Evolutionary conservation across 1,284 basidiomycete species (phyloP).

Genomic region (Earliella scabrosa): DNA sequence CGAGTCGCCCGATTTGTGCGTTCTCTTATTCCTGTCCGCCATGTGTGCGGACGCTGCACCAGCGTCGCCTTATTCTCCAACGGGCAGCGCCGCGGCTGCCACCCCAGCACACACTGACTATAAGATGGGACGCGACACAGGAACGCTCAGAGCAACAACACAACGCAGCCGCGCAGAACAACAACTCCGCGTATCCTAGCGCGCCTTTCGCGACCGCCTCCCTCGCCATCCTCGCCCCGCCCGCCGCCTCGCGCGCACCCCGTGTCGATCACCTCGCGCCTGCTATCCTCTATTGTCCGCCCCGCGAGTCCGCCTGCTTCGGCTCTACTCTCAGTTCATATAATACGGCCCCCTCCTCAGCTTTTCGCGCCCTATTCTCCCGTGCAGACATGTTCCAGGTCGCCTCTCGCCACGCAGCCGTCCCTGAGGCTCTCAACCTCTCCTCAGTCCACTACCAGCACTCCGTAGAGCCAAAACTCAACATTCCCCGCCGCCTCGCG

Average conservation of each 20-base stretch:
- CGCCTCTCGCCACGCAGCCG: conserved; percentile 33
- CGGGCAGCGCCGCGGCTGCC: conserved; percentile 14
- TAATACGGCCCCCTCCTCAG: conserved; percentile 6
- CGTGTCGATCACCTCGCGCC: conserved; percentile 26
- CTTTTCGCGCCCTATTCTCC: background rate
- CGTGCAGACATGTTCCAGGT: conserved; percentile 35
- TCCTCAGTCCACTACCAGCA: conserved; percentile 27
- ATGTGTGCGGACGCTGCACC: conserved; percentile 14
- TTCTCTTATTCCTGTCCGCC: conserved; percentile 36
- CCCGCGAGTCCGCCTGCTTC: conserved; percentile 16
- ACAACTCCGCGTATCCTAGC: conserved; percentile 7
- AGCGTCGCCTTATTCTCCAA: conserved; percentile 30
- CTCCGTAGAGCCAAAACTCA: conserved; percentile 32
- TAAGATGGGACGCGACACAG: conserved; percentile 25
- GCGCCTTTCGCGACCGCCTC: background rate
- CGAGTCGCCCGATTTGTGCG: conserved; percentile 31
- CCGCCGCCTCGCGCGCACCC: conserved; percentile 23
- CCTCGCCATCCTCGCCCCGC: conserved; percentile 5
- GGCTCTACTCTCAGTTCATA: conserved; percentile 11
- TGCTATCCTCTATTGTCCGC: conserved; percentile 23
- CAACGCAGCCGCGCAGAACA: conserved; percentile 12
- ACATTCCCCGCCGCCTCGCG: conserved; percentile 43
- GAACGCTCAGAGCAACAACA: background rate
- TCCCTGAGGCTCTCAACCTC: conserved; percentile 31
- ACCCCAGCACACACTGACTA: conserved; percentile 29